Evolutionary conservation across 1,139 yeast species (phyloP).

Genomic region (Pneumocystis canis): DNA sequence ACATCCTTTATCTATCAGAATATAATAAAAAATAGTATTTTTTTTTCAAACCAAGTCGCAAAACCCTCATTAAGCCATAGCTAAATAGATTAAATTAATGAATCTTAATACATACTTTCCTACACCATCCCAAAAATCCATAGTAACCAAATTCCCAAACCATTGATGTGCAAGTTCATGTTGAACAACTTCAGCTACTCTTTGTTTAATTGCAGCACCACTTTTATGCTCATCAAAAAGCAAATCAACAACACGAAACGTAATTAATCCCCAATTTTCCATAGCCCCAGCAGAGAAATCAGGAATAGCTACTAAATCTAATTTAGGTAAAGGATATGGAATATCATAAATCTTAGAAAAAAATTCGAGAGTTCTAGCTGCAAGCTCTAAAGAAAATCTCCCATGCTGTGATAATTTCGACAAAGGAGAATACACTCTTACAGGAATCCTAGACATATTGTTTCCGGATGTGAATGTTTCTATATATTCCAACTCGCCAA

Average conservation of each 20-base stretch:
- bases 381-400: slow-evolving; percentile 51
- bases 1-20: slow-evolving; percentile 32
- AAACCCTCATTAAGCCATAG: slow-evolving; percentile 84
- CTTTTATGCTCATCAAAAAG: slow-evolving; percentile 53
- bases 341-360: slow-evolving; percentile 58
- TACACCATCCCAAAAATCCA: slow-evolving; percentile 87
- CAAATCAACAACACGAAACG: slow-evolving; percentile 67
- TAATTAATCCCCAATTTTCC: slow-evolving; percentile 85
- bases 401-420: slow-evolving; percentile 50
- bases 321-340: slow-evolving; percentile 65
- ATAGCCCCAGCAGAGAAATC: slow-evolving; percentile 77
- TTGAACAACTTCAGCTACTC: slow-evolving; percentile 76
- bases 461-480: slow-evolving; percentile 41
- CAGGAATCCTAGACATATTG: slow-evolving; percentile 41
- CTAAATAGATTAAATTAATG: neutral
- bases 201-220: slow-evolving; percentile 52
- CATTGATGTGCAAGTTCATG: slow-evolving; percentile 90
- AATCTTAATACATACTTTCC: no score
- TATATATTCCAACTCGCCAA: slow-evolving; percentile 64
- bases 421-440: slow-evolving; percentile 66
- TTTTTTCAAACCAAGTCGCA: slow-evolving; percentile 40
- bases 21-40: slow-evolving; percentile 24
- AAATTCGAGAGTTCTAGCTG: slow-evolving; percentile 61
- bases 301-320: slow-evolving; percentile 72
- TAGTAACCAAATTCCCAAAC: slow-evolving; percentile 84